Base-by-base conservation (phyloP, 164 flowering plant species). In the Akebia trifoliata region DNA sequence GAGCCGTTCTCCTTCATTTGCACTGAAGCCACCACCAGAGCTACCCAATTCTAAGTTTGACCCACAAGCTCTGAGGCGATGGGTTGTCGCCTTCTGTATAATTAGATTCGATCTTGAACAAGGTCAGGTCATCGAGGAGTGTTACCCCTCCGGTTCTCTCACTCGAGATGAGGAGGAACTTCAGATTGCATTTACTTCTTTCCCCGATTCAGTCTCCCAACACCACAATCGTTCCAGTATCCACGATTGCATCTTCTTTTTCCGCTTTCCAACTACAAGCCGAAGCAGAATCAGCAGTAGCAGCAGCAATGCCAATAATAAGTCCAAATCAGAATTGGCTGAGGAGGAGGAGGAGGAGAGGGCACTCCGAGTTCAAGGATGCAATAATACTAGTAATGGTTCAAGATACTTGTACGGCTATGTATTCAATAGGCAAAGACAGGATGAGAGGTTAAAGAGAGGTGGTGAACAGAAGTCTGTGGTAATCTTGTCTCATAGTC, bases 381-480 rank as follows among this genome's bases (percentile, higher is more conserved):
- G 57, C 54, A 60, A 18, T 18, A 14, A 28, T 20, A 52, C 8
- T 37, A 38, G 67, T 12, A 56, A 51, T 50, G 54, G 64, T 25
- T 42, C 79, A 5, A 69, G 59, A 42, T 86, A 75, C 61, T 56
- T 94, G 68, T 94, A 94, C 65, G 99, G 99, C 7, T 94, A 76
- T 72, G 99, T 94, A 6, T 94, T 94, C 50, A 94, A 94, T 62
- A 81, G 99, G 71, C 96, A 94, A 75, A 83, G 97, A 62, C 99
- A 94, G 60, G 99, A 94, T 64, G 96, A 90, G 74, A 82, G 91
- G 82, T 72, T 94, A 49, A 90, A 83, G 67, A 72, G 99, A 42
- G 99, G 99, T 11, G 99, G 99, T 21, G 99, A 94, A 49, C 99
- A 94, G 72, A 90, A 88, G 54, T 88, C 97, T 38, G 90, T 94